Conservation (phyloP, 805 yeast species). For the Priceomyces castillae region DNA sequence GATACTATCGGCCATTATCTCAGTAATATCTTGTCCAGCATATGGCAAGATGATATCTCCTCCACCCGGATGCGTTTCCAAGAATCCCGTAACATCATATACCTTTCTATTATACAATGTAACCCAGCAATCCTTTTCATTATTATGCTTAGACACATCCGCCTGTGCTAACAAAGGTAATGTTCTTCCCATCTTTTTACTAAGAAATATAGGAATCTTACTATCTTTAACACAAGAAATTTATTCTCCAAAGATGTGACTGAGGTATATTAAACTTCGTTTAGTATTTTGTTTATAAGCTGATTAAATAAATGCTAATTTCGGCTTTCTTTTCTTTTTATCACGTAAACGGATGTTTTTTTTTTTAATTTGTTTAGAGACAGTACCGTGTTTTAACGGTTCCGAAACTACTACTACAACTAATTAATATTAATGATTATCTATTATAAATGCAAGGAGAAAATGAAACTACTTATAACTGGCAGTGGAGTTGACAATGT, state of each 20-base stretch:
- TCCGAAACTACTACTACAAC: too few species aligned
- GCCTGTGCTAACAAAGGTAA: constrained; percentile 61
- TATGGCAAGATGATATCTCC: constrained; percentile 53
- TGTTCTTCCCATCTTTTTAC: constrained; percentile 16
- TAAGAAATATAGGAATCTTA: neutral
- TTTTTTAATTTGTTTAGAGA: constrained; percentile 1
- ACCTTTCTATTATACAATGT: constrained; percentile 75
- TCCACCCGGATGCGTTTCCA: constrained; percentile 75
- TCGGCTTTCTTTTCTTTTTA: constrained; percentile 2
- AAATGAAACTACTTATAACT: neutral
- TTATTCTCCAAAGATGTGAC: neutral
- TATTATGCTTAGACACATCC: constrained; percentile 53
- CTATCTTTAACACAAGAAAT: neutral
- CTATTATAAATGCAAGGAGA: neutral
- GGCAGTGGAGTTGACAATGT: too few species aligned
- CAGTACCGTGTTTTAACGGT: neutral
- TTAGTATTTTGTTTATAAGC: neutral
- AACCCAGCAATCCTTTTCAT: constrained; percentile 69
- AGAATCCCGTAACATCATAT: constrained; percentile 74
- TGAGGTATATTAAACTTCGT: neutral
- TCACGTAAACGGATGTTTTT: neutral
- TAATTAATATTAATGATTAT: too few species aligned
- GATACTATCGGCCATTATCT: constrained; percentile 67
- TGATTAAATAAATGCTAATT: neutral
- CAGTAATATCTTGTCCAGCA: constrained; percentile 65